These are phyloP conservation scores for Suhomyces xylopsoci DNA, from an alignment of 805 yeast species.

Conservation along the genomic window DNA sequence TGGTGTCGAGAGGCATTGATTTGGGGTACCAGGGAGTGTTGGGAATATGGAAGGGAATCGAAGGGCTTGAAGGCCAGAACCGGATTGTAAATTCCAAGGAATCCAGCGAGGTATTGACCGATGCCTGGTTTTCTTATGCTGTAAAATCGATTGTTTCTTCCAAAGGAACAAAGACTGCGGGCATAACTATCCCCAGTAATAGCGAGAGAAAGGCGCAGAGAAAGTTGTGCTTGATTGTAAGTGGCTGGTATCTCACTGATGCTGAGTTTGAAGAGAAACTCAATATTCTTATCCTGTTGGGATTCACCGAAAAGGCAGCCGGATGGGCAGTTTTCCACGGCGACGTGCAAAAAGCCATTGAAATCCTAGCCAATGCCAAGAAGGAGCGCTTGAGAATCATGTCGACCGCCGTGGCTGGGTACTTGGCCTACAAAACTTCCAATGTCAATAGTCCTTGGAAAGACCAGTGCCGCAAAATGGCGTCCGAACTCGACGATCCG, in stretches of 20 bases:
- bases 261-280: slow-evolving; percentile 72
- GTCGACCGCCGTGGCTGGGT: slow-evolving; percentile 93
- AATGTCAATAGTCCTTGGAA: slow-evolving; percentile 79
- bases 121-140: slow-evolving; percentile 46
- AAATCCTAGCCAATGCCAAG: slow-evolving; percentile 70
- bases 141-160: slow-evolving; percentile 50
- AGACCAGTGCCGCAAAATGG: slow-evolving; percentile 84
- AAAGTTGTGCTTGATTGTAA: slow-evolving; percentile 72
- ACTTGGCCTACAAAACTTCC: slow-evolving; percentile 60
- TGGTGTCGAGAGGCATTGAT: slow-evolving; percentile 69
- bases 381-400: slow-evolving; percentile 70
- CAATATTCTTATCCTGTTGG: slow-evolving; percentile 50
- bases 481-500: slow-evolving; percentile 86
- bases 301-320: slow-evolving; percentile 84
- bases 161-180: slow-evolving; percentile 48
- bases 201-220: slow-evolving; percentile 62
- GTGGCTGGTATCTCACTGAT: slow-evolving; percentile 86
- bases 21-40: slow-evolving; percentile 84
- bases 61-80: slow-evolving; percentile 44
- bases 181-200: slow-evolving; percentile 42
- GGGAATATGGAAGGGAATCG: slow-evolving; percentile 83
- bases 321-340: slow-evolving; percentile 98
- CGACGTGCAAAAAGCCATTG: slow-evolving; percentile 75
- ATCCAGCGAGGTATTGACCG: slow-evolving; percentile 22
- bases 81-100: slow-evolving; percentile 30